Base-by-base conservation (phyloP, 345 rosid genomes). In the Brassica juncea region DNA sequence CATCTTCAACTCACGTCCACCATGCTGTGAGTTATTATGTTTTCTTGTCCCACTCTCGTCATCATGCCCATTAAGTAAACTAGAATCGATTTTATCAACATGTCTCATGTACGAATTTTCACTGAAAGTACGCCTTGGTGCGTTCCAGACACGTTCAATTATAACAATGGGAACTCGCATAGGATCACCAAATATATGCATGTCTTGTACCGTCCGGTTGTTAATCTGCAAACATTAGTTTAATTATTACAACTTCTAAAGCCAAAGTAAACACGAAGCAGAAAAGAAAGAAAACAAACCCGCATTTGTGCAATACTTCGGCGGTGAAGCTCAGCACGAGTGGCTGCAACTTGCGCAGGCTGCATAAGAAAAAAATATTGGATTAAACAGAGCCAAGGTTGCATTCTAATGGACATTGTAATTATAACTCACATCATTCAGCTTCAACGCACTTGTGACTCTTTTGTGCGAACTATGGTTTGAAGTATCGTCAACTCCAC, bases 301-400 rank as follows among this genome's bases (percentile, higher is more conserved):
- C 87, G 88, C 99, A 96, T 96, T 75, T 93, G 99, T 67, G 94
- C 94, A 85, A 96, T 90, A 84, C 99, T 92, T 75, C 93, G 91
- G 63, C 98, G 90, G 77, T 96, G 97, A 81, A 93, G 93, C 79
- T 96, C 99, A 73, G 98, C 99, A 9, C 94, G 94, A 79, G 87
- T 89, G 57, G 89, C 89, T 86, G 98, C 97, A 71, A 81, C 68
- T 77, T 93, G 93, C 8, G 91, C 89, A 74, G 99, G 97, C 99
- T 96, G 90, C 77, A 78, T 37, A 73, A 25, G 70, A 84, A 35
- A 67, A 47, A 74, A 37, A 70, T 19, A 66, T 1, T 39, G 5
- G 62, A 77, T 58, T 42, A 84, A 69, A 70, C 60, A 69, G 72
- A 69, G 72, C 67, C 49, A 37, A 76, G 21, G 52, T 59, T 23